Evolutionary conservation across 305 asterid species (phyloP), one percentile per base, ranked within the genome.

Genomic region (Fraxinus greggii): DNA sequence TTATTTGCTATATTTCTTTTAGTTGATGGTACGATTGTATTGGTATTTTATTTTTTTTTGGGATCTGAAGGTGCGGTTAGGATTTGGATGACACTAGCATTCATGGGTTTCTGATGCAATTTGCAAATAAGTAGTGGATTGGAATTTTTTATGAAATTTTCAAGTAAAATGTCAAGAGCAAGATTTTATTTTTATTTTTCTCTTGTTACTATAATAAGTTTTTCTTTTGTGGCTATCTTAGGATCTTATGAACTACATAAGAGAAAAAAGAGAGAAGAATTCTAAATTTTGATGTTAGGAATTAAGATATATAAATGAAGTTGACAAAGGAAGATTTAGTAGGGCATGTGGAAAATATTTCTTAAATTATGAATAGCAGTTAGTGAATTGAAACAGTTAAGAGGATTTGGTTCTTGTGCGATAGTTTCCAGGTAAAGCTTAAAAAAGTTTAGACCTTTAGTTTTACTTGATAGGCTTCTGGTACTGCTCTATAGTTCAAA

Each of bases 21-120:
- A 42, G 70, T 72, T 75, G 76, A 32, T 59, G 56, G 40, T 79
- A 79, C 78, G 70, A 75, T 85, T 33, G 21, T 12, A 42, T 42
- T 42, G n/a, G 78, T 12, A 9, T 19, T 75, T 40, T 13, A 38
- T 36, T 33, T 33, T 33, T 59, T 81, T 76, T 13, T 65, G 13
- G 81, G 86, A 81, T 87, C 86, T 75, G 75, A 21, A 67, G 82
- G 67, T 78, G 45, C 7, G 72, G 23, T 83, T 45, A 33, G 38
- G 76, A 45, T 42, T 10, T 38, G 29, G 32, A 23, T 31, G 48
- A 79, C 15, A 74, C 48, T 59, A 32, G 32, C 40, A 35, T 65
- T 45, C 17, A 32, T 81, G 83, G 72, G 78, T 42, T 67, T 40
- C 36, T 28, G 74, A 67, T 4, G 36, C 56, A 45, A 0, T 78